Percentiles rank a stretch among this genome's conserved stretches.
Conservation (phyloP, 2,329 filamentous ascomycete genomes). For the Aspergillus aculeatus region DNA sequence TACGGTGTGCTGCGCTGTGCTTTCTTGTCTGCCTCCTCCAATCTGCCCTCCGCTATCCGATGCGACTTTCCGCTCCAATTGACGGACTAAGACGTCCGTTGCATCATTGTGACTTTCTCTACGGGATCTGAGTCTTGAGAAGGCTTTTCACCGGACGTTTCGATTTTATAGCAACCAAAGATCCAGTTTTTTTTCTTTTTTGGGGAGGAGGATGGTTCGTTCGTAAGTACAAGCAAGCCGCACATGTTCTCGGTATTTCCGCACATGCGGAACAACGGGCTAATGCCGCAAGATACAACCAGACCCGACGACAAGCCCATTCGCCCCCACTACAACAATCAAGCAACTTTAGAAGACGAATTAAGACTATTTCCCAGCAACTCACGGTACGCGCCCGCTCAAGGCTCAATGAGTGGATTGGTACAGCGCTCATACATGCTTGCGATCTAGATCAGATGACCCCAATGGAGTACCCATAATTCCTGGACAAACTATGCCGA, state of each 20-base stretch:
- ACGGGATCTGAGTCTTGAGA: slow-evolving; percentile 7
- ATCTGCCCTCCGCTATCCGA: slow-evolving; percentile 18
- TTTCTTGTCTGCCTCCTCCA: neutral
- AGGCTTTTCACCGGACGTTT: no score
- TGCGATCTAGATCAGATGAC: slow-evolving; percentile 4
- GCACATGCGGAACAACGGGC: neutral
- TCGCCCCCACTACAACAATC: neutral
- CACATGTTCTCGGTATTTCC: neutral
- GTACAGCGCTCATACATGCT: neutral
- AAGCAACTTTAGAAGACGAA: neutral
- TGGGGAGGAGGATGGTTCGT: neutral
- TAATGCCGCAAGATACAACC: neutral
- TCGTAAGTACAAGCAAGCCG: neutral
- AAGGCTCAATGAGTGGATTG: neutral
- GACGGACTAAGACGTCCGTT: slow-evolving; percentile 25
- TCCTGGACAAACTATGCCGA: slow-evolving; percentile 24
- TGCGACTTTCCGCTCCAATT: slow-evolving; percentile 23
- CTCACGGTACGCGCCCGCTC: neutral
- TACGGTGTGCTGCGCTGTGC: no score
- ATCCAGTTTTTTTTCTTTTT: slow-evolving; percentile 2
- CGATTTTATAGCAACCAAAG: no score
- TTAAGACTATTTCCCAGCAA: neutral
- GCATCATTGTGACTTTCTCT: slow-evolving; percentile 20
- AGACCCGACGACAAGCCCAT: neutral
- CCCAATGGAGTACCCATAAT: slow-evolving; percentile 28